Conservation (phyloP, 495 filamentous ascomycete species). For the Endocarpon pusillum region DNA sequence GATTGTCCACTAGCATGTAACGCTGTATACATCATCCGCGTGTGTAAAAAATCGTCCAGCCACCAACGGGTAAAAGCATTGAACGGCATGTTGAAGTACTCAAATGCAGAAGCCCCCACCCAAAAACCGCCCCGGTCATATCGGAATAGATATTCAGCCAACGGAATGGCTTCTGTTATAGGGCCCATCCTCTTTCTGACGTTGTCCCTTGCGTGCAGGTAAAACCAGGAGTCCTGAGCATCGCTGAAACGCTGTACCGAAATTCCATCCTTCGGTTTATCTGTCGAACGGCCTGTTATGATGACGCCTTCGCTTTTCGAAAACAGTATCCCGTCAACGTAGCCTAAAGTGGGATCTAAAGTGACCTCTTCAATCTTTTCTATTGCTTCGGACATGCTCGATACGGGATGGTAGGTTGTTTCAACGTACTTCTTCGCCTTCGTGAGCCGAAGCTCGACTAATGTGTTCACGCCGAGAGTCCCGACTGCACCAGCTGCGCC, state of each 20-base stretch:
- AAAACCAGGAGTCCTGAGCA: constrained; percentile 40
- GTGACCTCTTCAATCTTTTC: constrained; percentile 16
- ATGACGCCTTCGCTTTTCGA: constrained; percentile 26
- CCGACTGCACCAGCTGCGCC: constrained; percentile 36
- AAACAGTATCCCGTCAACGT: constrained; percentile 37
- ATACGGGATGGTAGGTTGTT: constrained; percentile 27
- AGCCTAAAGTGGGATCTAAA: constrained; percentile 11
- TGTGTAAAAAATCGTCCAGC: constrained; percentile 35
- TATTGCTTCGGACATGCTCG: constrained; percentile 22
- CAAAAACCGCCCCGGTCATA: constrained; percentile 49
- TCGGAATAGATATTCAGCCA: constrained; percentile 43
- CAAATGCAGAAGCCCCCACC: constrained; percentile 31
- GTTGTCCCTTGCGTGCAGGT: constrained; percentile 27
- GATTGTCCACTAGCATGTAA: constrained; percentile 33
- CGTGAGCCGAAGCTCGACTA: constrained; percentile 34
- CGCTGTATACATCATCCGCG: constrained; percentile 38
- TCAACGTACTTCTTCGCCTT: constrained; percentile 31
- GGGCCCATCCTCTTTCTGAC: constrained; percentile 7
- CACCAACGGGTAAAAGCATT: constrained; percentile 33
- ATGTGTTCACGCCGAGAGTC: constrained; percentile 34
- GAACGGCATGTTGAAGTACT: constrained; percentile 40
- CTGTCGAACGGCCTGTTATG: constrained; percentile 29
- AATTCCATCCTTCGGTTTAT: constrained; percentile 6
- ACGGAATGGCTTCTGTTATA: constrained; percentile 29
- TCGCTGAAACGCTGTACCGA: constrained; percentile 26